Percentiles rank a stretch among this genome's conserved stretches.
Conservation (phyloP, 179 eudicot species). For the Monotropa hypopitys region DNA sequence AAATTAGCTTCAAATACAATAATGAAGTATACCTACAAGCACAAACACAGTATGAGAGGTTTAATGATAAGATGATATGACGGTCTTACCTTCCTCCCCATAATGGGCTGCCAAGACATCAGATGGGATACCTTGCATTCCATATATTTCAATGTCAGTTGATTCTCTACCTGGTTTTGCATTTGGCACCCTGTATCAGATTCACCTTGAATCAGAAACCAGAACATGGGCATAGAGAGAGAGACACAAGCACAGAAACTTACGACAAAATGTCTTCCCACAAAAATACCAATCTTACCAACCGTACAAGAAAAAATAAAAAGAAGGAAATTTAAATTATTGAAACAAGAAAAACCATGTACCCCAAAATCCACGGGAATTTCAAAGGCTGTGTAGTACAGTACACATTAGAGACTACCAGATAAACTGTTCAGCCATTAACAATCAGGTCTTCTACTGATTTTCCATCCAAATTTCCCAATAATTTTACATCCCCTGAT, state of each 20-base stretch:
- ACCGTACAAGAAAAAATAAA: neutral
- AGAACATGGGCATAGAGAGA: neutral
- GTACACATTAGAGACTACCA: neutral
- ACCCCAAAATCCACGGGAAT: neutral
- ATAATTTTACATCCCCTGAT: neutral
- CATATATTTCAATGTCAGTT: slow-evolving; percentile 87
- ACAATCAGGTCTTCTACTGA: neutral
- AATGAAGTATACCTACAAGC: neutral
- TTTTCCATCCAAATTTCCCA: neutral
- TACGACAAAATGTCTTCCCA: neutral
- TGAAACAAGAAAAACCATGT: neutral
- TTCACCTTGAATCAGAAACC: neutral
- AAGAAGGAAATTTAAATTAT: neutral
- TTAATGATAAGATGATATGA: neutral
- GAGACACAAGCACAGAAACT: neutral
- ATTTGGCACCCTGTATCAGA: slow-evolving; percentile 75
- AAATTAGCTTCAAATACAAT: neutral
- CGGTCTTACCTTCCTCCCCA: slow-evolving; percentile 56
- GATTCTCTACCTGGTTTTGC: slow-evolving; percentile 88
- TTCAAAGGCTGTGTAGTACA: neutral
- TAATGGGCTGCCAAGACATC: slow-evolving; percentile 78
- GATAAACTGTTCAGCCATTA: neutral
- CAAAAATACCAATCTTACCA: neutral
- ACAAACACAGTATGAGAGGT: neutral
- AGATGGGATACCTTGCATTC: slow-evolving; percentile 94